Conservation (phyloP, 495 filamentous ascomycete species). For the Neurospora hispaniola region DNA sequence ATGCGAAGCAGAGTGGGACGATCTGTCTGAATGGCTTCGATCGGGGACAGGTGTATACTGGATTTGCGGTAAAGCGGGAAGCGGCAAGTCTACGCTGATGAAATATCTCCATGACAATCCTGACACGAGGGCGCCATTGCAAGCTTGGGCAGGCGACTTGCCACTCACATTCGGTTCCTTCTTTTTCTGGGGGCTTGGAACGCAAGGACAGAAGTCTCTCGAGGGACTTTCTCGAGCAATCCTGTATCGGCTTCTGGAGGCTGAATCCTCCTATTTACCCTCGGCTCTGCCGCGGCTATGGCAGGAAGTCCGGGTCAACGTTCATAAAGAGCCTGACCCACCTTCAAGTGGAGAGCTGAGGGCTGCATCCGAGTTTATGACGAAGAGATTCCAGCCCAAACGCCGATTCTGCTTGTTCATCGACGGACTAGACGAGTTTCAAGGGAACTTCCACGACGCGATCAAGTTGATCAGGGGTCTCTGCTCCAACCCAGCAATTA, state of each 20-base stretch:
- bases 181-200: background rate
- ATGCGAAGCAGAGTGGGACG: background rate
- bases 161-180: background rate
- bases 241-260: background rate
- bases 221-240: background rate
- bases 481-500: background rate
- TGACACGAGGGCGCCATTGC: background rate
- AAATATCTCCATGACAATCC: background rate
- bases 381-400: background rate
- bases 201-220: background rate
- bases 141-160: conserved; percentile 9
- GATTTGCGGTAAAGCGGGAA: background rate
- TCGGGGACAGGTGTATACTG: background rate
- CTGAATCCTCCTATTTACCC: background rate
- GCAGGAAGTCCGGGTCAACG: background rate
- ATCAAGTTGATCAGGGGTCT: background rate
- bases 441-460: background rate
- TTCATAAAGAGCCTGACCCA: background rate
- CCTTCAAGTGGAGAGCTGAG: background rate
- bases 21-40: background rate
- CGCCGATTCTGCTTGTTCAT: conserved; percentile 13
- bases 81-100: conserved; percentile 3
- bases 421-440: conserved; percentile 30
- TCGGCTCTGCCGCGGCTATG: background rate
- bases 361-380: background rate